Evolutionary conservation across 2,329 filamentous ascomycete genomes (phyloP).

Genomic region (Colletotrichum salicis): DNA sequence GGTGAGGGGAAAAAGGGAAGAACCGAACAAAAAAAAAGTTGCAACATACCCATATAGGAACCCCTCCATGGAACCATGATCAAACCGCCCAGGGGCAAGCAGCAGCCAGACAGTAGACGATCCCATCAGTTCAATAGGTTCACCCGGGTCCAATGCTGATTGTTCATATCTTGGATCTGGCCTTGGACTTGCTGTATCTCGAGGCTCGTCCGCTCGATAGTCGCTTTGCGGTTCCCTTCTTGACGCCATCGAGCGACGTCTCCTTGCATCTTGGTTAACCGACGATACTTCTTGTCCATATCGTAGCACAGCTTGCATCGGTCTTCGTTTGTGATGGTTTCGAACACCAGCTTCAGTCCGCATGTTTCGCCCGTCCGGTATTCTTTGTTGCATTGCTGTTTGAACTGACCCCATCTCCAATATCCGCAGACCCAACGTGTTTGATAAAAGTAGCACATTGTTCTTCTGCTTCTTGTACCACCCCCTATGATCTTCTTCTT

Average conservation of each 20-base stretch:
- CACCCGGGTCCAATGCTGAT: conserved; percentile 50
- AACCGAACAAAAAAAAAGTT: background rate
- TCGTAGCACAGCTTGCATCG: conserved; percentile 89
- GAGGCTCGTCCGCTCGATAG: conserved; percentile 75
- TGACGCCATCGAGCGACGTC: conserved; percentile 81
- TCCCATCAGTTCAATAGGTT: conserved; percentile 45
- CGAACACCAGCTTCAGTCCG: conserved; percentile 89
- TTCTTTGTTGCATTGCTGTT: conserved; percentile 91
- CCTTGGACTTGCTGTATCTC: conserved; percentile 74
- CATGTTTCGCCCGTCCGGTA: conserved; percentile 97
- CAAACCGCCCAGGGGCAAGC: conserved; percentile 6
- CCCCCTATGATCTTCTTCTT: background rate
- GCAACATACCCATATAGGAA: conserved; percentile 24
- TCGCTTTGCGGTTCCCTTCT: conserved; percentile 78
- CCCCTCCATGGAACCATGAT: background rate
- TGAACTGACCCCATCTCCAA: conserved; percentile 95
- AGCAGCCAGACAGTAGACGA: conserved; percentile 12
- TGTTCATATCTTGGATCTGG: conserved; percentile 65
- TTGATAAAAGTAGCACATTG: conserved; percentile 97
- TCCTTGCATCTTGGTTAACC: conserved; percentile 77
- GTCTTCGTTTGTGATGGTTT: conserved; percentile 70
- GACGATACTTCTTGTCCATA: conserved; percentile 84
- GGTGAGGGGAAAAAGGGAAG: background rate
- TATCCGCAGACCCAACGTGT: conserved; percentile 86
- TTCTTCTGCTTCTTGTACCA: conserved; percentile 40